phyloP scores from a whole-genome alignment of 345 rosid genomes.

The Theobroma cacao region DNA sequence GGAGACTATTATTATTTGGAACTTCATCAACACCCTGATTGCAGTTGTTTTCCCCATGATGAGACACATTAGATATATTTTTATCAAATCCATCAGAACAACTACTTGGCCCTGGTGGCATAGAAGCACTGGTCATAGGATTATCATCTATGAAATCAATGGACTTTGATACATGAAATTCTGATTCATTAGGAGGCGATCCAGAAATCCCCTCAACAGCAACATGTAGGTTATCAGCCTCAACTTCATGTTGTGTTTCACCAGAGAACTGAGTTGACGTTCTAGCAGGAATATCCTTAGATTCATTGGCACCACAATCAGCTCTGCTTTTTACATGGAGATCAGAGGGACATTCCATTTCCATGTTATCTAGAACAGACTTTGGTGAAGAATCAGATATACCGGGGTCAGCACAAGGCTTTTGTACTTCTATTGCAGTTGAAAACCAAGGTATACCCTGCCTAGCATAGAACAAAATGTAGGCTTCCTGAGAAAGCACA shows the following conservation, averaged over 20 bases:
- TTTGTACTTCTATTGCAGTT: conserved; percentile 39
- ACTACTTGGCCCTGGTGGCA: conserved; percentile 14
- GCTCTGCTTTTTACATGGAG: conserved; percentile 18
- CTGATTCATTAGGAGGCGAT: background rate
- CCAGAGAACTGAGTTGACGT: conserved; percentile 14
- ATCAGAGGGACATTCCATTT: conserved; percentile 26
- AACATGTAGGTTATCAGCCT: conserved; percentile 7
- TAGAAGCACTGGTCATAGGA: conserved; percentile 24
- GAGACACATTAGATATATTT: conserved; percentile 1
- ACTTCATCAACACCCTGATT: conserved; percentile 13
- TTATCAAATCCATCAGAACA: conserved; percentile 17
- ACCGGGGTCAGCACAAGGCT: conserved; percentile 19
- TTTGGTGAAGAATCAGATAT: conserved; percentile 53
- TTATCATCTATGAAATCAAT: conserved; percentile 19
- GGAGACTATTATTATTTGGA: conserved; percentile 21
- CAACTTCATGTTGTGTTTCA: conserved; percentile 14
- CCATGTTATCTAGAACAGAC: conserved; percentile 63
- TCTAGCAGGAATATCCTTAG: conserved; percentile 20
- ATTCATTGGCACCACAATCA: conserved; percentile 21
- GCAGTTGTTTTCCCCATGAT: conserved; percentile 18
- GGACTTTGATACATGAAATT: background rate
- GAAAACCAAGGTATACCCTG: conserved; percentile 75
- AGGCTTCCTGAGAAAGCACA: conserved; percentile 70
- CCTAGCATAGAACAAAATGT: conserved; percentile 77
- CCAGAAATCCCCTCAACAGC: conserved; percentile 11